Evolutionary conservation across 306 rosid genomes (phyloP).

Genomic region (Trifolium fragiferum): DNA sequence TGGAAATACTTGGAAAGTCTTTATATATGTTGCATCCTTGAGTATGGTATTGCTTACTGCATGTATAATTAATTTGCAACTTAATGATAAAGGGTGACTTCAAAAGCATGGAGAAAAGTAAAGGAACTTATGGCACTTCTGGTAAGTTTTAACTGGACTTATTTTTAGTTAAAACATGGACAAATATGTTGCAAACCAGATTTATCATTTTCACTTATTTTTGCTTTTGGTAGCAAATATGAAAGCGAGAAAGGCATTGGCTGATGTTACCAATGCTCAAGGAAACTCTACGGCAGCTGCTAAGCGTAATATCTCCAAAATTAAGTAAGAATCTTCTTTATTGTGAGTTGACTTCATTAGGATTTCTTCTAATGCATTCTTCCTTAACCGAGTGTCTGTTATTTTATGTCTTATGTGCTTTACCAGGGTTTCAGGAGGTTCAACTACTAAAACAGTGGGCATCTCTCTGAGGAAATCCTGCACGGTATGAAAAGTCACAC

Average conservation of each 20-base stretch:
- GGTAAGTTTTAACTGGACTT: conserved; percentile 53
- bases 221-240: conserved; percentile 49
- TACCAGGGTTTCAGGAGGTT: conserved; percentile 59
- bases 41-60: conserved; percentile 6
- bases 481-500: conserved; percentile 54
- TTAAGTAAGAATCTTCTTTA: conserved; percentile 59
- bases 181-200: background rate
- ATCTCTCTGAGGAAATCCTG: conserved; percentile 60
- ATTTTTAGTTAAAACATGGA: conserved; percentile 9
- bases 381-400: conserved; percentile 18
- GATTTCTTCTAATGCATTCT: conserved; percentile 16
- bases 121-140: conserved; percentile 45
- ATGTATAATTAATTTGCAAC: conserved; percentile 37
- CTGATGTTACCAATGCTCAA: conserved; percentile 76
- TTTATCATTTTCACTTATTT: conserved; percentile 10
- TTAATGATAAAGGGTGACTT: conserved; percentile 54
- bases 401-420: conserved; percentile 34
- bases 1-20: conserved; percentile 10
- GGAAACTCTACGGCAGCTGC: conserved; percentile 49
- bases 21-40: conserved; percentile 17
- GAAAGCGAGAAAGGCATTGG: conserved; percentile 66
- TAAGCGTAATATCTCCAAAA: conserved; percentile 52
- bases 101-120: conserved; percentile 54
- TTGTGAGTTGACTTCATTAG: background rate
- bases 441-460: conserved; percentile 46